Percentiles rank a stretch among this genome's conserved stretches.
Evolutionary conservation across 2,329 filamentous ascomycete genomes (phyloP).

Genomic region (Nemania sp.): DNA sequence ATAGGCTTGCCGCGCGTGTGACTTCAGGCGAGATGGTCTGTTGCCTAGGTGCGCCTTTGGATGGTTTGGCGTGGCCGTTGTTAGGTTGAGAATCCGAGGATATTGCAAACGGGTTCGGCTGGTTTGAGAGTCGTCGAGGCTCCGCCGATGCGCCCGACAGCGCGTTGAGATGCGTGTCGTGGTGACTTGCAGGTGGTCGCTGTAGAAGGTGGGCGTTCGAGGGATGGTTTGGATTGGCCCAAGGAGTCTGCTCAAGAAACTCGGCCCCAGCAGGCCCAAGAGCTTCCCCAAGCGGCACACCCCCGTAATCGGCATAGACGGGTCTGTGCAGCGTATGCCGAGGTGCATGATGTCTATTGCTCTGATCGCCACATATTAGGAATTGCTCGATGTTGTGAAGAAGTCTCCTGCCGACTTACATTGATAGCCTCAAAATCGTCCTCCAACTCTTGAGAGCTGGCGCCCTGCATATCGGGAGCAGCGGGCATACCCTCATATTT

Average conservation of each 20-base stretch:
- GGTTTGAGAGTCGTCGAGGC: constrained; percentile 46
- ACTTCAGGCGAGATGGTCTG: constrained; percentile 51
- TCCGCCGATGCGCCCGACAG: constrained; percentile 43
- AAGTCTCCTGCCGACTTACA: constrained; percentile 59
- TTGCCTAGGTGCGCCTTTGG: constrained; percentile 35
- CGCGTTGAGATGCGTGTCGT: constrained; percentile 35
- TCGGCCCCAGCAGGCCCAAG: constrained; percentile 77
- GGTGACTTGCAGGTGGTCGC: constrained; percentile 46
- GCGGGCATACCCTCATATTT: constrained; percentile 97
- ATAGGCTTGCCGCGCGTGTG: constrained; percentile 43
- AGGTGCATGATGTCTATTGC: constrained; percentile 38
- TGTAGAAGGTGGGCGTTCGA: constrained; percentile 56
- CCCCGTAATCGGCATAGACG: constrained; percentile 52
- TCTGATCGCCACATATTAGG: constrained; percentile 34
- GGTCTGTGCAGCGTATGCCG: constrained; percentile 48
- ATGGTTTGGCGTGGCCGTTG: constrained; percentile 36
- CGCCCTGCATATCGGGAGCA: constrained; percentile 80
- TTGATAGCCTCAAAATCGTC: constrained; percentile 89
- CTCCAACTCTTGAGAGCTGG: constrained; percentile 74
- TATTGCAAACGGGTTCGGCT: constrained; percentile 43
- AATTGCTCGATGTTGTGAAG: not conserved
- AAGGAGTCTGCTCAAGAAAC: constrained; percentile 86
- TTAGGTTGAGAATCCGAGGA: constrained; percentile 41
- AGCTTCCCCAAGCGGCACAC: constrained; percentile 52
- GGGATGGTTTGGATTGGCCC: constrained; percentile 87